Conservation (phyloP, 352 stramenopile genomes). For the Phytophthora kernoviae region DNA sequence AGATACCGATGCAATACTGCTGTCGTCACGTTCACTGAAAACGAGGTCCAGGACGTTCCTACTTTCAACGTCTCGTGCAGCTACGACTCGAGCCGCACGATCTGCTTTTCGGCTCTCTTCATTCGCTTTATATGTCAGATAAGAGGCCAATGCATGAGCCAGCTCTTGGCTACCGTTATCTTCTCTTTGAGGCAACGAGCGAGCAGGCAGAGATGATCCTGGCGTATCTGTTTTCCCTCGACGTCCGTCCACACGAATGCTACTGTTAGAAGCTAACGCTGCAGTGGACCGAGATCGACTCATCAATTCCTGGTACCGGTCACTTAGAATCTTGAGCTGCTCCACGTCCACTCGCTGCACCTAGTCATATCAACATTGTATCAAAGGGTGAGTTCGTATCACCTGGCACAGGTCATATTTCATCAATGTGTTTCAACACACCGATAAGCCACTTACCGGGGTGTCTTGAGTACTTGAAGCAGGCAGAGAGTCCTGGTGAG, state of each 20-base stretch:
- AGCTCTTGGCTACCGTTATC: slow-evolving; percentile 17
- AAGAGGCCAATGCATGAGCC: slow-evolving; percentile 16
- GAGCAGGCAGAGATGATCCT: background rate
- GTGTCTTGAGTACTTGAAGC: slow-evolving; percentile 6
- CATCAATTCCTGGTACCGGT: slow-evolving; percentile 34
- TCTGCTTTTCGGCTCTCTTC: slow-evolving; percentile 20
- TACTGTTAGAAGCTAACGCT: slow-evolving; percentile 1
- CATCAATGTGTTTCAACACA: background rate
- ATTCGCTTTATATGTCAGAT: slow-evolving; percentile 32
- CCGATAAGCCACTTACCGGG: slow-evolving; percentile 16
- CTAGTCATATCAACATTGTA: slow-evolving; percentile 13
- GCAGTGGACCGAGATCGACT: slow-evolving; percentile 15
- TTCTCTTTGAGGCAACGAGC: slow-evolving; percentile 3
- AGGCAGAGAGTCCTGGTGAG: slow-evolving; percentile 5
- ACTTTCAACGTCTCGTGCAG: slow-evolving; percentile 22
- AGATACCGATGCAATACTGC: slow-evolving; percentile 10
- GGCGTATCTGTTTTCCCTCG: slow-evolving; percentile 2
- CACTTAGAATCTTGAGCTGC: slow-evolving; percentile 19
- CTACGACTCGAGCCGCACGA: slow-evolving; percentile 23
- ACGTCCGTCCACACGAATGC: slow-evolving; percentile 15
- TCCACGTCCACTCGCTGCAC: slow-evolving; percentile 24
- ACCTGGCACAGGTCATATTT: no score
- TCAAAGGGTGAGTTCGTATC: slow-evolving; percentile 1
- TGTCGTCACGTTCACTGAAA: slow-evolving; percentile 8
- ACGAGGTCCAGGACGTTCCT: slow-evolving; percentile 5